Evolutionary conservation across 2,329 filamentous ascomycete genomes (phyloP), one percentile per base, ranked within the genome.

Genomic region (Calonectria crousiana): DNA sequence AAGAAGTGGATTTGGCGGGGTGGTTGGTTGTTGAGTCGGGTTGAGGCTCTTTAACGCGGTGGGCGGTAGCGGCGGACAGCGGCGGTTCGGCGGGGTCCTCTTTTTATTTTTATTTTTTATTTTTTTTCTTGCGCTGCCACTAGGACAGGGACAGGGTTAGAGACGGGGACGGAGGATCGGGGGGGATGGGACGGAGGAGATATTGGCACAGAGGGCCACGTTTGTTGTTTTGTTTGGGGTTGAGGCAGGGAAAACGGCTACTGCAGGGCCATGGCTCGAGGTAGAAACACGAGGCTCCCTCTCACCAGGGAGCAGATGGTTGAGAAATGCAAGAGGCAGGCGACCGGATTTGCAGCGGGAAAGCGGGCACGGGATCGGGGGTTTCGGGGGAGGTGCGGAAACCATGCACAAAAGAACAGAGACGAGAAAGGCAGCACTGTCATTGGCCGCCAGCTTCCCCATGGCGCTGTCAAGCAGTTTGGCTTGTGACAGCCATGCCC

Each of bases 401-500:
- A 64, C 67, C 64, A 67, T 72, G 70, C 65, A 66, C 56, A 62
- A 38, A 41, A 41, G 34, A 62, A 16, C 38, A 41, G 51, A 51
- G 44, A 41, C 47, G 65, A 56, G 67, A 73, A 73, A 60, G 60
- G 53, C 44, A 18, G 23, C 26, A 23, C 28, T 51, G 23, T 77
- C 67, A 80, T 80, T 80, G 78, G 78, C 73, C 60, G 52, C 23
- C 47, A 34, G 53, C 74, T 71, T 56, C 56, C 56, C 56, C 56
- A 75, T 79, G 76, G 79, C 77, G 77, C 74, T 69, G 69, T 71
- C 65, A 71, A 41, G 65, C 18, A 78, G 77, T 69, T 69, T 70
- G 76, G 78, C 78, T 80, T 80, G 78, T 80, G 78, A 80, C 77
- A 80, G 73, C 76, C 71, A 64, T 70, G 34, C 51, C 75, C 69